phyloP scores from a whole-genome alignment of 208 protist genomes.

The Kentomonas sorsogonicus region DNA sequence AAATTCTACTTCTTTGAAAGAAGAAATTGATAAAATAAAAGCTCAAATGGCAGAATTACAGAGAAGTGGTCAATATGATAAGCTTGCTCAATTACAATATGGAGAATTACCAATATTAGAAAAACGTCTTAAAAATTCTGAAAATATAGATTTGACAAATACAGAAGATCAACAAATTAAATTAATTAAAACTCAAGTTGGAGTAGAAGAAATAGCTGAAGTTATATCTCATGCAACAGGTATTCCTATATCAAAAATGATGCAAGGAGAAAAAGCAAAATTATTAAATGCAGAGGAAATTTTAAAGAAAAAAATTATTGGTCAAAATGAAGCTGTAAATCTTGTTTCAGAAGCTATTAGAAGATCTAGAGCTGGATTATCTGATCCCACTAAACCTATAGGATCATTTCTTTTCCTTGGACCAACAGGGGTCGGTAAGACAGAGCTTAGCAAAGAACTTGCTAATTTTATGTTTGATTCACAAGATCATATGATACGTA shows the following conservation, averaged over 20 bases:
- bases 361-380: constrained; percentile 92
- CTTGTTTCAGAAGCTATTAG: constrained; percentile 94
- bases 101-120: no score
- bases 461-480: constrained; percentile 95
- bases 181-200: no score
- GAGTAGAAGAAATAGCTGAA: constrained; percentile 91
- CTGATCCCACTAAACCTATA: constrained; percentile 82
- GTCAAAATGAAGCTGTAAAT: constrained; percentile 94
- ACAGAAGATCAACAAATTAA: no score
- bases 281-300: constrained; percentile 81
- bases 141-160: no score
- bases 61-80: no score
- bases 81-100: no score
- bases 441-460: constrained; percentile 95
- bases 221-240: constrained; percentile 97
- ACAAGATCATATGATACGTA: constrained; percentile 94
- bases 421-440: constrained; percentile 95
- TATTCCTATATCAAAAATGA: constrained; percentile 94
- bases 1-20: no score
- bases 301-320: constrained; percentile 91
- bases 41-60: no score
- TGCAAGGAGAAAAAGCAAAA: constrained; percentile 86
- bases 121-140: no score
- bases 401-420: constrained; percentile 96
- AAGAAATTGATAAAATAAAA: no score